Percentiles rank a stretch among this genome's conserved stretches.
Conservation (phyloP, 257 asterid genomes). For the Jacaranda mimosifolia region DNA sequence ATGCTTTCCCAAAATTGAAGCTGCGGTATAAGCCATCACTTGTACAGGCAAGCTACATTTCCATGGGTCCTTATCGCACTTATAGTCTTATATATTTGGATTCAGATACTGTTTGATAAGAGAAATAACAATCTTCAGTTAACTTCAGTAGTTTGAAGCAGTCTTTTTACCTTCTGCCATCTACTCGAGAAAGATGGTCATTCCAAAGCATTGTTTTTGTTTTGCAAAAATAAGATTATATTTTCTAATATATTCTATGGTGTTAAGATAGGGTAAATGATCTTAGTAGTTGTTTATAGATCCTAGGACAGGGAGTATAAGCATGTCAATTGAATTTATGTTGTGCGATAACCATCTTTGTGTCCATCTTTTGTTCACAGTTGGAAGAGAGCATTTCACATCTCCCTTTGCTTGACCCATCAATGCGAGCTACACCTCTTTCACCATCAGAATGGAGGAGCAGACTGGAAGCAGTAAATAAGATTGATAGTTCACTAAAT, state of each 20-base stretch:
- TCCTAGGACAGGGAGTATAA: neutral
- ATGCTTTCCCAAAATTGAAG: conserved; percentile 90
- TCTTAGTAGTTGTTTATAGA: neutral
- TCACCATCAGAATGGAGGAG: conserved; percentile 90
- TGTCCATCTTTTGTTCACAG: conserved; percentile 49
- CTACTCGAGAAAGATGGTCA: too few relatives aligned
- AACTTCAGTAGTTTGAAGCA: neutral
- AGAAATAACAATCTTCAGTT: neutral
- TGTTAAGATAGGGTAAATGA: neutral
- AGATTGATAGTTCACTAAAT: conserved; percentile 41
- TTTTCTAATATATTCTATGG: too few relatives aligned
- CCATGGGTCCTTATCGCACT: neutral
- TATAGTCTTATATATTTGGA: conserved; percentile 1
- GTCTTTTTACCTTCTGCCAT: too few relatives aligned
- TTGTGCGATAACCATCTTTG: conserved; percentile 9
- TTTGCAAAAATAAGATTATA: too few relatives aligned
- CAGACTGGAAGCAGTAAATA: conserved; percentile 65
- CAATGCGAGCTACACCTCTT: conserved; percentile 86
- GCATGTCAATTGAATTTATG: neutral
- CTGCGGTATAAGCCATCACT: conserved; percentile 97
- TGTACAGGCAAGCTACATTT: conserved; percentile 78
- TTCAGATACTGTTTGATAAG: neutral
- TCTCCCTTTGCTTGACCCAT: conserved; percentile 90
- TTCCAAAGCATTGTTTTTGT: too few relatives aligned
- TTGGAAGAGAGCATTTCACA: conserved; percentile 81